A percentile compares a stretch with the other conserved stretches of the same genome.
Conservation (phyloP, 73 alveolate species). For the Diophrys appendiculata region DNA sequence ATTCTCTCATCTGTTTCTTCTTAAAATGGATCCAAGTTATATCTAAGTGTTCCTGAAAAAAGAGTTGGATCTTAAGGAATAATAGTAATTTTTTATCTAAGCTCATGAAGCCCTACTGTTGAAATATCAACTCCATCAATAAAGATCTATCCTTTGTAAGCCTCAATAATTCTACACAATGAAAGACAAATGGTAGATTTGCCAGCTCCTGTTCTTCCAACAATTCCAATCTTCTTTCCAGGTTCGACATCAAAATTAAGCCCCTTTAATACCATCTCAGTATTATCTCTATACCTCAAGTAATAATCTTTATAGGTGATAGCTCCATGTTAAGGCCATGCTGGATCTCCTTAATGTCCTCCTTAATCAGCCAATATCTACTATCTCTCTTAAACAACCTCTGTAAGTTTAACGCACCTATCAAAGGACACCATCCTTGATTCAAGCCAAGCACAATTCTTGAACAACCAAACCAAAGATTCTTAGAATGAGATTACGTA, state of each 20-base stretch:
- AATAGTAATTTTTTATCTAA: conserved; percentile 71
- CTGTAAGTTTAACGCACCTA: conserved; percentile 39
- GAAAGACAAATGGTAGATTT: conserved; percentile 77
- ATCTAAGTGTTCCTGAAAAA: conserved; percentile 76
- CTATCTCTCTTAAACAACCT: background rate
- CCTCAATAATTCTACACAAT: conserved; percentile 76
- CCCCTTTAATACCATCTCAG: conserved; percentile 53
- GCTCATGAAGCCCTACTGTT: conserved; percentile 60
- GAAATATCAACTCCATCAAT: conserved; percentile 83
- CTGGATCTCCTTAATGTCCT: background rate
- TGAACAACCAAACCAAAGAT: conserved; percentile 5
- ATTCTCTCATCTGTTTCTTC: conserved; percentile 61
- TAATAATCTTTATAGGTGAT: conserved; percentile 61
- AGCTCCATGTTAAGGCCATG: conserved; percentile 76
- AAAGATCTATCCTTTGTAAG: conserved; percentile 63
- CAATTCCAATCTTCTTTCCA: conserved; percentile 73
- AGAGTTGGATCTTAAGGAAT: conserved; percentile 88
- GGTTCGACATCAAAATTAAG: conserved; percentile 43
- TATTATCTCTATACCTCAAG: conserved; percentile 63
- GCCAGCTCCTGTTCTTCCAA: conserved; percentile 93
- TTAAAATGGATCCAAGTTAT: conserved; percentile 85
- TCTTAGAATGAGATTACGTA: background rate
- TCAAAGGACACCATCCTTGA: conserved; percentile 43
- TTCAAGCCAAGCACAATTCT: conserved; percentile 36
- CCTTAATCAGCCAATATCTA: background rate